Conservation (phyloP, 306 rosid genomes). For the Trifolium fragiferum region DNA sequence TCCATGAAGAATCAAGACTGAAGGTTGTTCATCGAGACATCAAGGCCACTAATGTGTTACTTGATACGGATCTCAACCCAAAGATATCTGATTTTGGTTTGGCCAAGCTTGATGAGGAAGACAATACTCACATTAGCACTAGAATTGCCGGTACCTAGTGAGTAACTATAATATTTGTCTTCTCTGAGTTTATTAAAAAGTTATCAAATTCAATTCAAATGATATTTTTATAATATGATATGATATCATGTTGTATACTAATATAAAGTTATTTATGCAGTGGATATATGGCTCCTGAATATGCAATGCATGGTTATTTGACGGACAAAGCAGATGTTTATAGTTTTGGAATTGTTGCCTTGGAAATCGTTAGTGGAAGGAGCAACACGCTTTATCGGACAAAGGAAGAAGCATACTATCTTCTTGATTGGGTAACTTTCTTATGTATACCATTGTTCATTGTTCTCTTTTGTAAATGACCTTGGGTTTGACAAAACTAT, state of each 20-base stretch:
- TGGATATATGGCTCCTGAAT: conserved; percentile 64
- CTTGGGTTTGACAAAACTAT: not conserved
- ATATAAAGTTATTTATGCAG: conserved; percentile 18
- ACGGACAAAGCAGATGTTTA: conserved; percentile 80
- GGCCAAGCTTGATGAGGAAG: conserved; percentile 64
- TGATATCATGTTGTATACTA: not conserved
- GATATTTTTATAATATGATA: not conserved
- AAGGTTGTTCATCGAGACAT: conserved; percentile 74
- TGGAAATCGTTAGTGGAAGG: conserved; percentile 56
- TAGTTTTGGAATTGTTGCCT: conserved; percentile 65
- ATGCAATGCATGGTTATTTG: conserved; percentile 69
- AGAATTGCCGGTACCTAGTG: conserved; percentile 55
- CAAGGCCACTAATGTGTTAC: conserved; percentile 56
- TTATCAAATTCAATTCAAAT: not conserved
- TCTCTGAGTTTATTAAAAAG: not conserved
- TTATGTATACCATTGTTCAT: too few species aligned
- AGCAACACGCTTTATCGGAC: conserved; percentile 46
- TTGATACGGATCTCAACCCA: conserved; percentile 43
- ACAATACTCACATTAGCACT: conserved; percentile 55
- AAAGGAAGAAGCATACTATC: conserved; percentile 41
- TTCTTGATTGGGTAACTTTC: conserved; percentile 49
- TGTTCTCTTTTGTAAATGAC: not conserved
- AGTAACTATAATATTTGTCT: not conserved
- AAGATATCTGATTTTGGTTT: conserved; percentile 68
- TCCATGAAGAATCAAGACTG: conserved; percentile 75